A percentile compares a stretch with the other conserved stretches of the same genome.
Conservation (phyloP, 768 basidiomycete genomes). For the Vararia minispora region DNA sequence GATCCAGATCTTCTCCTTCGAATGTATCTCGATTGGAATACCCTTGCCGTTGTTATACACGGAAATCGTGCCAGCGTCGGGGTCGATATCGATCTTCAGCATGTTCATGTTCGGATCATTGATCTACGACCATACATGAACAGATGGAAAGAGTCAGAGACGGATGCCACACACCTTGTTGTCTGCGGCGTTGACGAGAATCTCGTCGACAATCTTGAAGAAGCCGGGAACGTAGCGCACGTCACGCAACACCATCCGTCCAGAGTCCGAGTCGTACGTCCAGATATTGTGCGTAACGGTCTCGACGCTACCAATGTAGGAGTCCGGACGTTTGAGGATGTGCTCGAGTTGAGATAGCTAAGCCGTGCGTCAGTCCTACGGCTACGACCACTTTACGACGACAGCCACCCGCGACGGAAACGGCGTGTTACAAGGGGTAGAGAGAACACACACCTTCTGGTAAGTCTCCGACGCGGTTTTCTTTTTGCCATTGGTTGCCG, state of each 20-base stretch:
- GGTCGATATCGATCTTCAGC: slow-evolving; percentile 79
- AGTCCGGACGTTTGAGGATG: slow-evolving; percentile 83
- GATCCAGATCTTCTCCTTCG: slow-evolving; percentile 87
- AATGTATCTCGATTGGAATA: slow-evolving; percentile 95
- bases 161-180: slow-evolving; percentile 70
- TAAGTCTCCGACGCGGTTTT: slow-evolving; percentile 90
- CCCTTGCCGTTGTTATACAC: slow-evolving; percentile 94
- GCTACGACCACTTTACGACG: neutral
- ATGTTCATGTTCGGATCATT: slow-evolving; percentile 89
- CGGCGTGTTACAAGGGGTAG: no score
- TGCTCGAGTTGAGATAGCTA: slow-evolving; percentile 95
- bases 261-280: slow-evolving; percentile 80
- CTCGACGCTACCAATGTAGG: slow-evolving; percentile 96
- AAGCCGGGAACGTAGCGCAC: slow-evolving; percentile 94
- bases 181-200: slow-evolving; percentile 97
- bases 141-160: neutral
- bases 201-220: slow-evolving; percentile 99
- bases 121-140: slow-evolving; percentile 40
- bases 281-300: slow-evolving; percentile 81
- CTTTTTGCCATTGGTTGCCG: slow-evolving; percentile 41
- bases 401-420: neutral
- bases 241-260: slow-evolving; percentile 74
- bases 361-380: slow-evolving; percentile 8
- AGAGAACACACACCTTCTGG: slow-evolving; percentile 53
- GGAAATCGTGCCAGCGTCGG: slow-evolving; percentile 76